Conservation (phyloP, 1,284 basidiomycete species). For the Apiotrichum montevideense region DNA sequence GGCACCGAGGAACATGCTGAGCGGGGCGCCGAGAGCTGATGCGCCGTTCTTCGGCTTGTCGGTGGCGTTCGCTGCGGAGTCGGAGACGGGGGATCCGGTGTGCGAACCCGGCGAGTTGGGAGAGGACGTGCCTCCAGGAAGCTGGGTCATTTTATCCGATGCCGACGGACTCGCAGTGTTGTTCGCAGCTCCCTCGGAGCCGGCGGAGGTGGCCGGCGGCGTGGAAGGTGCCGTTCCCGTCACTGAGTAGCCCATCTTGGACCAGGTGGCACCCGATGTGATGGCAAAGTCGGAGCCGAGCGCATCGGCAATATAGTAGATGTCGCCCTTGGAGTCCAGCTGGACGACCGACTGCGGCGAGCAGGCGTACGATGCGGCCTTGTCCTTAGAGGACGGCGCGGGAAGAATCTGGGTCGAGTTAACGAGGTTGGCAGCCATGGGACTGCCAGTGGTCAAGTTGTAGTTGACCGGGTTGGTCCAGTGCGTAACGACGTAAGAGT, state of each 20-base stretch:
- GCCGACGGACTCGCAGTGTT: too few species aligned
- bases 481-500: constrained; percentile 63
- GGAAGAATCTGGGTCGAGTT: constrained; percentile 69
- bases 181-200: too few species aligned
- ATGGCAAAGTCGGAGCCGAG: constrained; percentile 41
- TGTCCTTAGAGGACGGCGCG: constrained; percentile 63
- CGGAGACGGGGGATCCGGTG: too few species aligned
- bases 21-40: too few species aligned
- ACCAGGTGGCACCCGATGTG: constrained; percentile 34
- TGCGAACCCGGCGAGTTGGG: too few species aligned
- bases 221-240: too few species aligned
- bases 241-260: constrained; percentile 38
- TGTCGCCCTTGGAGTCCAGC: constrained; percentile 59
- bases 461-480: constrained; percentile 44
- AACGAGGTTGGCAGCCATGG: constrained; percentile 45
- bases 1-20: too few species aligned
- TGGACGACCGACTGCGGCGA: constrained; percentile 67
- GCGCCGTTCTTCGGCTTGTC: too few species aligned
- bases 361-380: constrained; percentile 64
- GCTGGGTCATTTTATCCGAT: too few species aligned
- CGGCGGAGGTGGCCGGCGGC: too few species aligned
- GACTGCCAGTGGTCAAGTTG: constrained; percentile 27
- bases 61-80: too few species aligned
- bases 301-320: constrained; percentile 64
- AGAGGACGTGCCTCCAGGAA: too few species aligned